phyloP scores from a whole-genome alignment of 495 filamentous ascomycete genomes.

The Talaromyces liani region DNA sequence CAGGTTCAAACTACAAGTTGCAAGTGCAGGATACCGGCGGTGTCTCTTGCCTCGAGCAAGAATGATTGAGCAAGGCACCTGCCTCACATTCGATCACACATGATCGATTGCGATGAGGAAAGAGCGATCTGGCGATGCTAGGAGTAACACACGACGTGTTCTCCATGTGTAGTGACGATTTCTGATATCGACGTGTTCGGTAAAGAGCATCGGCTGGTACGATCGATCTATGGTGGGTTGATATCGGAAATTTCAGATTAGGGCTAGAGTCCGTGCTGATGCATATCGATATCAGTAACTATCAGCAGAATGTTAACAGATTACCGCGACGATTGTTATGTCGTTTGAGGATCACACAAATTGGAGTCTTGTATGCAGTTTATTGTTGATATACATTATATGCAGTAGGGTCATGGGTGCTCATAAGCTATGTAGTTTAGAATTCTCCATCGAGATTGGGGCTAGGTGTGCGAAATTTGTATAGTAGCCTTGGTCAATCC shows the following conservation, averaged over 20 bases:
- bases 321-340: not conserved
- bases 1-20: not conserved
- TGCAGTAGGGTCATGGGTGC: not conserved
- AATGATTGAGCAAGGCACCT: not conserved
- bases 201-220: not conserved
- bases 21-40: not conserved
- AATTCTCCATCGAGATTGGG: not conserved
- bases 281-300: not conserved
- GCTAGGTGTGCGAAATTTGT: not conserved
- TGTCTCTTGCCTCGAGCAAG: slow-evolving; percentile 1
- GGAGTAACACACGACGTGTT: not conserved
- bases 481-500: not conserved
- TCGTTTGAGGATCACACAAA: not conserved
- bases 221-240: not conserved
- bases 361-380: not conserved
- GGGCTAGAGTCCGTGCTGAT: not conserved
- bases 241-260: not conserved
- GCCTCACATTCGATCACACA: not conserved
- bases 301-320: not conserved
- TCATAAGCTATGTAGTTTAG: not conserved
- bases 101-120: not conserved
- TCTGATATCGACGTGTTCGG: not conserved
- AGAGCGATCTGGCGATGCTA: not conserved
- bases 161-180: not conserved
- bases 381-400: not conserved